Base-by-base conservation (phyloP, 805 yeast species). In the Monosporozyma yasuniensis region DNA sequence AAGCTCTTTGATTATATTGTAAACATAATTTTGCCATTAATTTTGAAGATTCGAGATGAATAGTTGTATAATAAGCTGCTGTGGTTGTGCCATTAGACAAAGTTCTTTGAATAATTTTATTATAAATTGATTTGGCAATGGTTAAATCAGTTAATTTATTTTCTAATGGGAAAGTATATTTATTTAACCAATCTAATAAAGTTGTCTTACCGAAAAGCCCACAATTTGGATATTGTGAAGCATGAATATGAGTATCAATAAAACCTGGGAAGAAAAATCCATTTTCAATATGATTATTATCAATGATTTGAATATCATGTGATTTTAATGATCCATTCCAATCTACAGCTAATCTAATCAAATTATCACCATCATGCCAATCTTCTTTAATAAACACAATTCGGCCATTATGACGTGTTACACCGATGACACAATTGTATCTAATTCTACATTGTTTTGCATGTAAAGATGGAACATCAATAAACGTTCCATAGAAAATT, bases 141-240 rank as follows among this genome's bases (percentile, higher is more conserved):
- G 64, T 59, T 21, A 76, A 56, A 54, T 83, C 78, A 18, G 67
- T 69, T 53, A 87, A 76, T 3, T 85, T 74, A 7, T 85, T 72
- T 66, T 93, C 99, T 50, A 90, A 66, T 0, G 96, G 95, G 72
- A 90, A 93, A 0, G 99, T 93, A 64, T 88, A 89, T 21, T 76
- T 79, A 23, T 80, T 76, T 44, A 93, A 74, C 99, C 99, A 93
- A 55, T 91, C 95, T 50, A 93, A 70, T 42, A 93, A 72, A 1
- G 96, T 91, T 2, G 87, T 73, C 52, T 83, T 83, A 23, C 95
- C 90, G 54, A 95, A 91, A 23, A 93, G 80, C 10, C 95, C 93
- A 45, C 75, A 72, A 63, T 86, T 86, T 11, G 93, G 93, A 59
- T 78, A 86, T 65, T 86, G 95, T 2, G 95, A 81, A 1, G 95